phyloP scores from a whole-genome alignment of 805 yeast genomes.

The Candida yuanshanica region DNA sequence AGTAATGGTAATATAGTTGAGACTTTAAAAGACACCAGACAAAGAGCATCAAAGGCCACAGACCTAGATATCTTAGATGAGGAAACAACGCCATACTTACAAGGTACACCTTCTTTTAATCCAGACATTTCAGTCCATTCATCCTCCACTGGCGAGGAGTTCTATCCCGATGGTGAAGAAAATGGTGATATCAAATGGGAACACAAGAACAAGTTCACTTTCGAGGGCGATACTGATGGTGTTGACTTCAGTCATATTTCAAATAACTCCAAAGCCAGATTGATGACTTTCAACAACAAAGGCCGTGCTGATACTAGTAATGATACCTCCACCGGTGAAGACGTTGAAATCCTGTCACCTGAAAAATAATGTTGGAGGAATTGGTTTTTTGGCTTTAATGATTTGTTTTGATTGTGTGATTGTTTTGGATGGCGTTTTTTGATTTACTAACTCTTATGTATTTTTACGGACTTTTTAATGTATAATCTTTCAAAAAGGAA shows the following conservation, averaged over 20 bases:
- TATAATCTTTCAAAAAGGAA: slow-evolving; percentile 1
- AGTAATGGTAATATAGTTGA: slow-evolving; percentile 26
- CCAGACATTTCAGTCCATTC: slow-evolving; percentile 20
- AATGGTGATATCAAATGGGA: slow-evolving; percentile 21
- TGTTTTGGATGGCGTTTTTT: slow-evolving; percentile 1
- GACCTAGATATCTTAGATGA: slow-evolving; percentile 21
- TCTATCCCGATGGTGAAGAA: slow-evolving; percentile 17
- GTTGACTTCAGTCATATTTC: slow-evolving; percentile 10
- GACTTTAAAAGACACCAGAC: slow-evolving; percentile 6
- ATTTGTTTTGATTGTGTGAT: not conserved
- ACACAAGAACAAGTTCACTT: slow-evolving; percentile 20
- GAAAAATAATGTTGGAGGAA: slow-evolving; percentile 1
- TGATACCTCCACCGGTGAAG: slow-evolving; percentile 22
- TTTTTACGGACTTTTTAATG: not conserved
- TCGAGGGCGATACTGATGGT: slow-evolving; percentile 16
- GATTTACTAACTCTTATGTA: slow-evolving; percentile 1
- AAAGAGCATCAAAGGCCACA: slow-evolving; percentile 19
- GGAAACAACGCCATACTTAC: slow-evolving; percentile 16
- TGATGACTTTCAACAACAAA: slow-evolving; percentile 30
- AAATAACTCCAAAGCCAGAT: slow-evolving; percentile 26
- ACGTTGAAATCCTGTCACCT: slow-evolving; percentile 27
- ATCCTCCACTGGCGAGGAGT: slow-evolving; percentile 20
- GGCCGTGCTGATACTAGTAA: slow-evolving; percentile 29
- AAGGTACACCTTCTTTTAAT: not conserved
- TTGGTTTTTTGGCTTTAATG: not conserved